These are phyloP conservation scores for Podospora didyma DNA, from an alignment of 495 filamentous ascomycete genomes.

Conservation along the genomic window DNA sequence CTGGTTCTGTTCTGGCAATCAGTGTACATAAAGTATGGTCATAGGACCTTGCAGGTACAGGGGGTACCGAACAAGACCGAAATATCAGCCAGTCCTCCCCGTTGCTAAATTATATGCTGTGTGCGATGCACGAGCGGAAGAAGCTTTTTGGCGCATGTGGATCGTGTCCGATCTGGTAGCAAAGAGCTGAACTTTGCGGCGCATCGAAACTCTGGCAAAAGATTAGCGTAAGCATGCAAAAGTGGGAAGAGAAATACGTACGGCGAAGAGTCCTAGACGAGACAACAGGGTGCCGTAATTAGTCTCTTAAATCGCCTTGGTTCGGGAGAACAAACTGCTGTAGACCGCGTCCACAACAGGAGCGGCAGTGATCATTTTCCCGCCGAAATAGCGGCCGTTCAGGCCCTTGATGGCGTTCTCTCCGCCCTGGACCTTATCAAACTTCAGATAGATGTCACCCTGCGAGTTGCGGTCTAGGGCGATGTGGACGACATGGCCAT, in stretches of 20 bases:
- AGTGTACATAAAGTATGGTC: too few species aligned
- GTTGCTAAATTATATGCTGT: too few species aligned
- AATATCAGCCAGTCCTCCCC: too few species aligned
- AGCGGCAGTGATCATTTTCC: constrained; percentile 82
- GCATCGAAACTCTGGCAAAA: not conserved
- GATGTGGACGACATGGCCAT: constrained; percentile 98
- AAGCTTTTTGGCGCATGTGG: too few species aligned
- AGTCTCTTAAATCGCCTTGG: constrained; percentile 63
- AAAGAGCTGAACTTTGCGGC: not conserved
- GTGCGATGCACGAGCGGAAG: too few species aligned
- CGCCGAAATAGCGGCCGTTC: constrained; percentile 94
- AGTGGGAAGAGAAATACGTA: constrained; percentile 1
- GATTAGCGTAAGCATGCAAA: not conserved
- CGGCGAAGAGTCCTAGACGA: constrained; percentile 36
- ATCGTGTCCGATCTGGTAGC: too few species aligned
- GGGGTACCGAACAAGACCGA: too few species aligned
- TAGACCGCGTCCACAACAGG: constrained; percentile 98
- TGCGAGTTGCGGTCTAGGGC: constrained; percentile 86
- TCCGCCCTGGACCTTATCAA: constrained; percentile 88
- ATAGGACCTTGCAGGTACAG: too few species aligned
- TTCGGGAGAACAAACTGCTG: constrained; percentile 90
- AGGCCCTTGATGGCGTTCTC: constrained; percentile 97
- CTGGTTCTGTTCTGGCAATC: too few species aligned
- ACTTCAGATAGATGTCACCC: constrained; percentile 98
- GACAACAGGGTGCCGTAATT: constrained; percentile 41